Percentiles rank a stretch among this genome's conserved stretches.
These are phyloP conservation scores for Zymoseptoria pseudotritici DNA, from an alignment of 2,329 filamentous ascomycete species.

Conservation along the genomic window DNA sequence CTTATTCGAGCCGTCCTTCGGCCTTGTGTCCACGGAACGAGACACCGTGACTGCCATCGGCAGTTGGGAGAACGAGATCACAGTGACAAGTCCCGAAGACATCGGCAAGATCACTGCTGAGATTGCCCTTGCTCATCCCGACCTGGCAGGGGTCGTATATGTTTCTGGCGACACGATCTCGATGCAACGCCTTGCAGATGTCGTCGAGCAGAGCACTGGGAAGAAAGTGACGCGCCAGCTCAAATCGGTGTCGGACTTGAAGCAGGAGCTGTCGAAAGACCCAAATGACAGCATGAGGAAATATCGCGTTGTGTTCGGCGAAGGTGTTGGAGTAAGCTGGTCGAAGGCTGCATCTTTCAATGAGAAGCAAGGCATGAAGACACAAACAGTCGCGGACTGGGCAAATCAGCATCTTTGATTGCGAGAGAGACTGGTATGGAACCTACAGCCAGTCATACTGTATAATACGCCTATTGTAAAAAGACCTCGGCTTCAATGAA, in stretches of 20 bases:
- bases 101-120: slow-evolving; percentile 56
- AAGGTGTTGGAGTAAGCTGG: slow-evolving; percentile 55
- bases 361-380: slow-evolving; percentile 38
- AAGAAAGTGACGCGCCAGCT: slow-evolving; percentile 42
- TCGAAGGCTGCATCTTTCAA: slow-evolving; percentile 49
- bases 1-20: slow-evolving; percentile 56
- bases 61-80: slow-evolving; percentile 55
- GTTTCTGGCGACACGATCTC: slow-evolving; percentile 56
- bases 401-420: slow-evolving; percentile 14
- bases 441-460: background rate
- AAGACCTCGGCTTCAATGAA: background rate
- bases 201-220: slow-evolving; percentile 42
- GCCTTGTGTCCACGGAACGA: slow-evolving; percentile 47
- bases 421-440: background rate
- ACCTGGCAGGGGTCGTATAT: slow-evolving; percentile 45
- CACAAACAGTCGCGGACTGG: slow-evolving; percentile 40
- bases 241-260: slow-evolving; percentile 43
- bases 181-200: slow-evolving; percentile 45
- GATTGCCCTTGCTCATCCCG: slow-evolving; percentile 39
- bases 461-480: background rate
- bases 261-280: slow-evolving; percentile 40
- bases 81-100: slow-evolving; percentile 55
- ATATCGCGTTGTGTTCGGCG: slow-evolving; percentile 56
- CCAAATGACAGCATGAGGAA: slow-evolving; percentile 47
- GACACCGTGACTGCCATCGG: slow-evolving; percentile 42